These are phyloP conservation scores for Mitragyna speciosa DNA, from an alignment of 257 asterid genomes.

Conservation along the genomic window DNA sequence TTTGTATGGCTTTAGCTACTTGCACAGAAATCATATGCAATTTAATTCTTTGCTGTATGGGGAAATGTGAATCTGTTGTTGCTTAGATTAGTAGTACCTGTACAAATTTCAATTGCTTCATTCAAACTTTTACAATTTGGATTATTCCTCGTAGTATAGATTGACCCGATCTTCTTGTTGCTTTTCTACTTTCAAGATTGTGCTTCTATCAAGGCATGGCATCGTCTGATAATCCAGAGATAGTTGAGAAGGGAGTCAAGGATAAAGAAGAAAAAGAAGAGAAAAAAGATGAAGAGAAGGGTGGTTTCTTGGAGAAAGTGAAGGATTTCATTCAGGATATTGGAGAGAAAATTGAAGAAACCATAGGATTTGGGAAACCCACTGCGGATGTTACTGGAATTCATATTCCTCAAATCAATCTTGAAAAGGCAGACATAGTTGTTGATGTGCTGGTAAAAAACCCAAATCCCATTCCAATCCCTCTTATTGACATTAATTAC, in stretches of 20 bases:
- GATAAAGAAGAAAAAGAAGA: constrained; percentile 54
- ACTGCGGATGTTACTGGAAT: constrained; percentile 82
- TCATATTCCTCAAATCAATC: constrained; percentile 73
- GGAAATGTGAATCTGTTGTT: too few relatives aligned
- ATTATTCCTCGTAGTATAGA: not conserved
- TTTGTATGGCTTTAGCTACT: too few relatives aligned
- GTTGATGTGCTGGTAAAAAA: constrained; percentile 71
- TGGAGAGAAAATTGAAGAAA: constrained; percentile 92
- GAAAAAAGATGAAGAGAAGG: constrained; percentile 57
- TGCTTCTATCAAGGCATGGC: constrained; percentile 54
- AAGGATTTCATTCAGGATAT: constrained; percentile 84
- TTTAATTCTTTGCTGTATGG: too few relatives aligned
- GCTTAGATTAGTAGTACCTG: too few relatives aligned
- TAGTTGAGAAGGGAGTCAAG: constrained; percentile 46
- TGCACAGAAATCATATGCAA: too few relatives aligned
- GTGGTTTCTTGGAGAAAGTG: constrained; percentile 75
- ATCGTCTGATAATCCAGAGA: constrained; percentile 51
- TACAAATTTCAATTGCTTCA: too few relatives aligned
- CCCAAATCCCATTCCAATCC: constrained; percentile 91
- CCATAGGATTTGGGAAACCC: constrained; percentile 88
- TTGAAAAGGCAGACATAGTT: constrained; percentile 74
- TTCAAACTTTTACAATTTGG: not conserved
- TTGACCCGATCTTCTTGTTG: not conserved
- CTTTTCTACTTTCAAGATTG: not conserved
- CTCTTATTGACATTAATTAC: constrained; percentile 85